A percentile compares a stretch with the other conserved stretches of the same genome.
phyloP scores from a whole-genome alignment of 306 rosid genomes.

The Crataegus laevigata region DNA sequence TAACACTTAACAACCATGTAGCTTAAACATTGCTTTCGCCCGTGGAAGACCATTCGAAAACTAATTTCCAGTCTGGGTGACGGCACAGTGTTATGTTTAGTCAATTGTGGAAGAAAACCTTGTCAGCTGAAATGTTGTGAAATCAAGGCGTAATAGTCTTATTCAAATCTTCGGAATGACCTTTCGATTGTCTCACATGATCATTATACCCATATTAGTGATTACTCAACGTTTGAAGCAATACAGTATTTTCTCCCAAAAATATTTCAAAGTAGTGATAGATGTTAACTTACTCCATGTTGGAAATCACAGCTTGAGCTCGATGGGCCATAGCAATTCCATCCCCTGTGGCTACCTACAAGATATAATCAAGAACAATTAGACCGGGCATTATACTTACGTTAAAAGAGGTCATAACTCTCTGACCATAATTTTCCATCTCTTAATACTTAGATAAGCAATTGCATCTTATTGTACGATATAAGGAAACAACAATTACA shows the following conservation, averaged over 20 bases:
- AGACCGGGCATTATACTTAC: neutral
- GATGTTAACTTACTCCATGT: constrained; percentile 83
- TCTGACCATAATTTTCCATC: neutral
- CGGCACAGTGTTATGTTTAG: neutral
- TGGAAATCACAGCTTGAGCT: constrained; percentile 91
- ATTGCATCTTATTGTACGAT: neutral
- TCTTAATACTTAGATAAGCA: neutral
- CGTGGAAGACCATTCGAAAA: neutral
- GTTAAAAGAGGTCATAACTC: neutral
- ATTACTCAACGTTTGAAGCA: constrained; percentile 4
- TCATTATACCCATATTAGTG: neutral
- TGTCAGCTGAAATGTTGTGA: neutral
- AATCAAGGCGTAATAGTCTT: neutral
- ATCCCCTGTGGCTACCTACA: constrained; percentile 91
- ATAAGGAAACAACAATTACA: neutral
- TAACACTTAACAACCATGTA: neutral
- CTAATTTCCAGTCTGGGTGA: neutral
- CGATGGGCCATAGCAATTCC: constrained; percentile 97
- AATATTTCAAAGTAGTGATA: neutral
- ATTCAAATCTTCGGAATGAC: neutral
- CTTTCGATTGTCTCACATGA: neutral
- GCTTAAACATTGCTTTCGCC: neutral
- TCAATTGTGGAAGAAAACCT: neutral
- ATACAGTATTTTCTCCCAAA: neutral
- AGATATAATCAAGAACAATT: constrained; percentile 8